These are phyloP conservation scores for Pseudonitzschia multiseries DNA, from an alignment of 108 stramenopile genomes.

Conservation along the genomic window DNA sequence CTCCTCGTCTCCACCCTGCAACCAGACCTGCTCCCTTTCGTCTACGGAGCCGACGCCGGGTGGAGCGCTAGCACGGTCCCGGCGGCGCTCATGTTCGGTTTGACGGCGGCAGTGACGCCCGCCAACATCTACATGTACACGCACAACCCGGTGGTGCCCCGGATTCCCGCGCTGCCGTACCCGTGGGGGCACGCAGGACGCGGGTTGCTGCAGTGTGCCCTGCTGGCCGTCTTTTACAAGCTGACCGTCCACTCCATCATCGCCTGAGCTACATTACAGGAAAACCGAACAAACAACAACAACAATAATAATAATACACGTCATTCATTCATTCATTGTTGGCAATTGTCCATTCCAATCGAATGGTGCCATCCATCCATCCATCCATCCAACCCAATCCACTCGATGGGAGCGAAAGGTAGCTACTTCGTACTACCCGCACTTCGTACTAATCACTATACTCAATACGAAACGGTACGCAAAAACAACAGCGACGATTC, in stretches of 20 bases:
- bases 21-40: slow-evolving; percentile 4
- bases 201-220: slow-evolving; percentile 66
- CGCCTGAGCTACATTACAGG: too few relatives aligned
- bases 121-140: slow-evolving; percentile 92
- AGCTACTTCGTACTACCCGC: too few relatives aligned
- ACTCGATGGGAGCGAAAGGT: too few relatives aligned
- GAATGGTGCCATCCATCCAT: too few relatives aligned
- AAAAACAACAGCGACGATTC: too few relatives aligned
- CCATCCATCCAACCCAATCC: too few relatives aligned
- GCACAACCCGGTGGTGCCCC: slow-evolving; percentile 75
- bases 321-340: too few relatives aligned
- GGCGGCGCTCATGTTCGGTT: slow-evolving; percentile 55
- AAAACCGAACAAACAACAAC: too few relatives aligned
- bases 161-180: slow-evolving; percentile 45
- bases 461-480: too few relatives aligned
- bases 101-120: slow-evolving; percentile 78
- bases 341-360: too few relatives aligned
- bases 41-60: background rate
- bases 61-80: slow-evolving; percentile 20
- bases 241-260: slow-evolving; percentile 24
- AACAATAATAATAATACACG: too few relatives aligned
- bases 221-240: slow-evolving; percentile 75
- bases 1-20: slow-evolving; percentile 35
- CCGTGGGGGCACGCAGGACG: slow-evolving; percentile 69
- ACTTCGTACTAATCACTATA: too few relatives aligned